Evolutionary conservation across 2,329 filamentous ascomycete genomes (phyloP), one percentile per base, ranked within the genome.

Genomic region (Stachybotrys chartarum): DNA sequence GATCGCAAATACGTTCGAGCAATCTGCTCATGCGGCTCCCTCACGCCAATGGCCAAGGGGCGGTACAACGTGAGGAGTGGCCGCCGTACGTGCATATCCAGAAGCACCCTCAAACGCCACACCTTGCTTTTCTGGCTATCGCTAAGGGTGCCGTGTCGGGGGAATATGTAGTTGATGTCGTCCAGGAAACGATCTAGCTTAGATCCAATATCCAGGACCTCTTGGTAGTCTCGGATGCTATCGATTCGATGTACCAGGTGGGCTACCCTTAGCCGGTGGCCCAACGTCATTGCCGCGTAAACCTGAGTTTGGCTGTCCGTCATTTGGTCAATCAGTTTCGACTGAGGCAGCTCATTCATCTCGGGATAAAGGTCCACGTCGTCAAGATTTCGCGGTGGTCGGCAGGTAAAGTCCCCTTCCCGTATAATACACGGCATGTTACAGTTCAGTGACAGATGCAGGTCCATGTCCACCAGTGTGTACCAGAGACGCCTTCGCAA

Each of bases 401-500:
- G 69, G 63, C 78, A 82, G 0, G 78, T 79, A 56, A 77, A 82
- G 63, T 83, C 79, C 10, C 75, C 78, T 7, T 80, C 76, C 2
- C 78, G 73, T 6, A 82, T 71, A 14, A 78, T 68, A 47, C 73
- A 77, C 0, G 80, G 80, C 53, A 83, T 66, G 59, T 77, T 79
- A 63, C 76, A 77, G 24, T 77, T 74, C 51, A 82, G 72, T 1
- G 80, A 80, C 47, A 80, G 72, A 59, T 82, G 78, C 42, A 82
- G 67, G 59, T 83, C 80, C 67, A 83, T 76, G 58, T 83, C 80
- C 44, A 82, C 67, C 46, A 83, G 77, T 4, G 79, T 80, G 52
- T 75, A 81, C 80, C 80, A 83, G 30, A 83, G 63, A 56, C 77
- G 73, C n/a, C 80, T 72, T 39, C 80, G 70, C 57, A 78, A 72